Conservation (phyloP, 805 yeast species). For the Candida corydali region DNA sequence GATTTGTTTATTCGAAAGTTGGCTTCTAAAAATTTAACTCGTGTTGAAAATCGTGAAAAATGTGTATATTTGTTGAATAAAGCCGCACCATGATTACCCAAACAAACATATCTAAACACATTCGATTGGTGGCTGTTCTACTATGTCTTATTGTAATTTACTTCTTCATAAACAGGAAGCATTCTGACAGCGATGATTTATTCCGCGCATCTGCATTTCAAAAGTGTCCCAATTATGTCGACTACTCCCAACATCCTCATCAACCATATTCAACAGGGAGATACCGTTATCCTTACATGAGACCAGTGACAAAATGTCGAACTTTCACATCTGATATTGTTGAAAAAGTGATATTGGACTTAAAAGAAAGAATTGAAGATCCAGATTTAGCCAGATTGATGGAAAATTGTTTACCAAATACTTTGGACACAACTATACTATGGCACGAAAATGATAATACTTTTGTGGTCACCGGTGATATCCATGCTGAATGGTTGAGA, state of each 20-base stretch:
- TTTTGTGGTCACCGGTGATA: constrained; percentile 87
- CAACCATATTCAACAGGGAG: constrained; percentile 57
- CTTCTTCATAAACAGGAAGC: not conserved
- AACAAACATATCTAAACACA: not conserved
- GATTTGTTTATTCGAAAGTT: constrained; percentile 15
- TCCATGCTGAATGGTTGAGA: constrained; percentile 89
- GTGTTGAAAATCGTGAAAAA: constrained; percentile 16
- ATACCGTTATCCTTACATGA: constrained; percentile 60
- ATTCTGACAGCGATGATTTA: not conserved
- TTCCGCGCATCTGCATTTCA: too few species aligned
- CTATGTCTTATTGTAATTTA: constrained; percentile 1
- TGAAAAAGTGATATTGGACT: constrained; percentile 53
- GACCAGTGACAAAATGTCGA: constrained; percentile 70
- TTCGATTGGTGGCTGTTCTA: not conserved
- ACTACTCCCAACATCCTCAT: constrained; percentile 53
- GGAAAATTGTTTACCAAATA: constrained; percentile 83
- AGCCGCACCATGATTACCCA: constrained; percentile 2
- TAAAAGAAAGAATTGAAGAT: constrained; percentile 47
- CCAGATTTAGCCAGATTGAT: constrained; percentile 69
- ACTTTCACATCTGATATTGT: constrained; percentile 64
- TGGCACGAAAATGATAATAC: constrained; percentile 59
- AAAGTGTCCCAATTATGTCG: constrained; percentile 61
- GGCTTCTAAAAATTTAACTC: constrained; percentile 18
- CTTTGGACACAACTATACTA: constrained; percentile 79
- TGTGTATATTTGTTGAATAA: constrained; percentile 15